Evolutionary conservation across 352 stramenopile species (phyloP), one percentile per base, ranked within the genome.

Genomic region (Globisporangium rhizosaccharum): DNA sequence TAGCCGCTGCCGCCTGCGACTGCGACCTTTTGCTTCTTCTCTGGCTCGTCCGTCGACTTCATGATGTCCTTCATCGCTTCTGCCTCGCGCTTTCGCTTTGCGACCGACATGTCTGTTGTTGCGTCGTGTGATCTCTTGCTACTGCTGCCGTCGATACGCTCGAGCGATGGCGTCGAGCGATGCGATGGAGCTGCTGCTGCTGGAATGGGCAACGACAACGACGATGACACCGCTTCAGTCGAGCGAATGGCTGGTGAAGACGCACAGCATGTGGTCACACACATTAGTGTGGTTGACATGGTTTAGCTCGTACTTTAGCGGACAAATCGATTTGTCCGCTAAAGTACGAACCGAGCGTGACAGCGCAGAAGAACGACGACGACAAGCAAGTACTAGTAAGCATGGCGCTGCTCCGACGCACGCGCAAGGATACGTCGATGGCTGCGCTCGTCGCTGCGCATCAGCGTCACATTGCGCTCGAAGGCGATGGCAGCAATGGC

Each of bases 1-100:
- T 96, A 97, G 54, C 71, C 65, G 52, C 60, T 73, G 54, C 61
- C 61, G 44, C 61, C 61, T n/a, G 61, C 61, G 28, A 59, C 44
- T 15, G 59, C 59, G 2, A 79, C 56, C 65, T 76, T 74, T 55
- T 73, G 68, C 71, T 79, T 76, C 68, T 79, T 76, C 39, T 76
- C 70, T 26, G 54, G 57, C 47, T 72, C 68, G 18, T 72, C 68
- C 37, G 57, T 57, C 41, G 59, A 48, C 26, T 53, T 50, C 37
- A 49, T 60, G 59, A 65, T 65, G 53, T 55, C 46, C 59, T 65
- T 65, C 61, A 67, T 67, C 30, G 61, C 56, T 2, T 61, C 61
- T 3, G 44, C 56, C 61, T 62, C 61, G 42, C 56, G 67, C 67
- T 51, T 67, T 51, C 61, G 56, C 51, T 67, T 67, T 36, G 61